Percentiles rank a stretch among this genome's conserved stretches.
Conservation (phyloP, 2,329 filamentous ascomycete genomes). For the Delphinella strobiligena region DNA sequence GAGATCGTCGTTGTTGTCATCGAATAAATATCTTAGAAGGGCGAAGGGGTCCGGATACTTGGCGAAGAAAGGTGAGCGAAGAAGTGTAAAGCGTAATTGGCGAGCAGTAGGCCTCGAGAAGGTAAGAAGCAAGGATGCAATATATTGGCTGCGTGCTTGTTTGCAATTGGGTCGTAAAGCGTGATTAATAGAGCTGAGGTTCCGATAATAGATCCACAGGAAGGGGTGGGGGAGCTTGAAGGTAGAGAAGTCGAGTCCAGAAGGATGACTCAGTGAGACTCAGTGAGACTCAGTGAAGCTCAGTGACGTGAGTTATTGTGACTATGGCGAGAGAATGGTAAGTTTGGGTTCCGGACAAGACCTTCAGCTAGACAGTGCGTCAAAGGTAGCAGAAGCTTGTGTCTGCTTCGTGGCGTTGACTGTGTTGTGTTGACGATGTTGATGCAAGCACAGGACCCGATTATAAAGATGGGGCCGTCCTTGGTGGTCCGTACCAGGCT, state of each 20-base stretch:
- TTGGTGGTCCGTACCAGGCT: neutral
- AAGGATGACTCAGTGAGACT: neutral
- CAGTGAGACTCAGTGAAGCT: neutral
- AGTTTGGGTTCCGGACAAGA: no score
- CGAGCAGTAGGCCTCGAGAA: neutral
- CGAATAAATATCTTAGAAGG: constrained; percentile 11
- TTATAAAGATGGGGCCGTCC: neutral
- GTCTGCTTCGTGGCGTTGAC: no score
- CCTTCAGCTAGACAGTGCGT: no score
- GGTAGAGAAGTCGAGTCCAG: neutral
- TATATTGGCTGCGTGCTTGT: neutral
- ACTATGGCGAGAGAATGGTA: no score
- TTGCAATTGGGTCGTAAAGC: neutral
- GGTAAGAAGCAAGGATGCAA: neutral
- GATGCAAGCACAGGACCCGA: neutral
- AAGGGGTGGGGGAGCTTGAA: neutral
- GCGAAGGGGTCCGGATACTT: constrained; percentile 5
- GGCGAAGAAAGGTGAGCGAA: constrained; percentile 7
- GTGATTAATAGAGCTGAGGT: neutral
- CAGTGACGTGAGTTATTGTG: no score
- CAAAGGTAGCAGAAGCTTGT: neutral
- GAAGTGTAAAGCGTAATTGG: constrained; percentile 12
- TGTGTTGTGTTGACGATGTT: neutral
- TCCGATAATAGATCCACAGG: neutral
- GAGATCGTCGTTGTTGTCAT: constrained; percentile 17